Base-by-base conservation (phyloP, 306 rosid species). In the Cucurbita ficifolia region DNA sequence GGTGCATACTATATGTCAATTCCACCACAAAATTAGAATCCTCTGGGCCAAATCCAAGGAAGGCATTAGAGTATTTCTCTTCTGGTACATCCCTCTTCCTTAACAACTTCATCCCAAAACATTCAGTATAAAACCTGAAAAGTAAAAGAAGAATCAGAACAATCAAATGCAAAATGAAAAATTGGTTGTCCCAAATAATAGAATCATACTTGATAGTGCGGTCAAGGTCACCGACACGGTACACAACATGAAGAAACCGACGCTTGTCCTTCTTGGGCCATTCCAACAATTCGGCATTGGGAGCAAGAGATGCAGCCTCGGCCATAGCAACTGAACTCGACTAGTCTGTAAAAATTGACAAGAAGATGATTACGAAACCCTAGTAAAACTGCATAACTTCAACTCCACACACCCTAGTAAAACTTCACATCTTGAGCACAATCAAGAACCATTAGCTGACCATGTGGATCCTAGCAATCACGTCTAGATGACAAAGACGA, bases 141-240 rank as follows among this genome's bases (percentile, higher is more conserved):
- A 79, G 55, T 4, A 52, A 72, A 72, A 46, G 14, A 16, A 24
- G 33, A 50, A 50, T 72, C 33, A 52, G 42, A 74, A 16, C 77
- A 59, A 4, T 42, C 39, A 10, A 29, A 61, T 42, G 55, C 35
- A 9, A 74, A 59, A 57, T 6, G 68, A 22, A 54, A 21, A 39
- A 16, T 42, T 6, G 4, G 18, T 59, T 21, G 43, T 11, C n/a
- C 10, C 29, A 70, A 38, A 9, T 18, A 64, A 51, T 49, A 72
- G 11, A 48, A 73, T 12, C 84, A 8, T 84, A 94, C 98, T 89
- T 87, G 90, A 94, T 94, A 36, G 97, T 89, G 79, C 96, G 96
- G 40, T 94, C 92, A 76, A 94, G 98, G 79, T 94, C 97, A 74
- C 97, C 98, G 60, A 94, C 98, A 67, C 98, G 96, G 79, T 94